These are phyloP conservation scores for Microbotryum silenes-acaulis DNA, from an alignment of 1,284 basidiomycete species.

Conservation along the genomic window DNA sequence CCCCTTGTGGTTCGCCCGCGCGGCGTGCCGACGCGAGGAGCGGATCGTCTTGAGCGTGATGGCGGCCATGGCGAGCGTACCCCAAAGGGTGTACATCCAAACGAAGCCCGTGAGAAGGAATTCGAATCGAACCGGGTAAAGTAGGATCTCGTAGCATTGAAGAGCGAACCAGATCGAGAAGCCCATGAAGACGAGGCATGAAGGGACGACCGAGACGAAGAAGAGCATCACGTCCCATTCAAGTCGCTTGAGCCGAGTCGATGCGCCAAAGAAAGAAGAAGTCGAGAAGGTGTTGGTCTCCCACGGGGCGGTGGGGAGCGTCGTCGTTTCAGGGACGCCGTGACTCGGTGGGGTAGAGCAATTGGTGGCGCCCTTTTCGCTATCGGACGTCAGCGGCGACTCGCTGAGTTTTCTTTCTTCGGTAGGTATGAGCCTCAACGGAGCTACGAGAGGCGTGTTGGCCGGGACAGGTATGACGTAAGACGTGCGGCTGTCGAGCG, in stretches of 20 bases:
- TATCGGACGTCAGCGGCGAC: background rate
- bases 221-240: slow-evolving; percentile 17
- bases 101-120: too few relatives aligned
- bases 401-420: background rate
- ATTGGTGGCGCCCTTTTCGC: background rate
- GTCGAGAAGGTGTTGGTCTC: background rate
- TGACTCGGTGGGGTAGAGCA: background rate
- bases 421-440: background rate
- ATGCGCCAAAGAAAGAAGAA: background rate
- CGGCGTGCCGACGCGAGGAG: too few relatives aligned
- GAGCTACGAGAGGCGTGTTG: slow-evolving; percentile 11
- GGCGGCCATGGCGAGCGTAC: too few relatives aligned
- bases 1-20: too few relatives aligned
- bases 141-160: too few relatives aligned
- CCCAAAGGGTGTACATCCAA: too few relatives aligned
- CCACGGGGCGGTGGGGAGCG: background rate
- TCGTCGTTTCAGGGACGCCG: background rate
- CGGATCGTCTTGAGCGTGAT: too few relatives aligned
- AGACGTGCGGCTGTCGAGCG: background rate
- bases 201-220: slow-evolving; percentile 15
- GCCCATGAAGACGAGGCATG: slow-evolving; percentile 10
- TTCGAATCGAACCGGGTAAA: too few relatives aligned
- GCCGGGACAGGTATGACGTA: slow-evolving; percentile 3
- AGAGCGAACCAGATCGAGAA: slow-evolving; percentile 3
- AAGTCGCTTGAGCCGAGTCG: background rate